Percentiles rank a stretch among this genome's conserved stretches.
Conservation (phyloP, 257 asterid genomes). For the Coffea canephora region DNA sequence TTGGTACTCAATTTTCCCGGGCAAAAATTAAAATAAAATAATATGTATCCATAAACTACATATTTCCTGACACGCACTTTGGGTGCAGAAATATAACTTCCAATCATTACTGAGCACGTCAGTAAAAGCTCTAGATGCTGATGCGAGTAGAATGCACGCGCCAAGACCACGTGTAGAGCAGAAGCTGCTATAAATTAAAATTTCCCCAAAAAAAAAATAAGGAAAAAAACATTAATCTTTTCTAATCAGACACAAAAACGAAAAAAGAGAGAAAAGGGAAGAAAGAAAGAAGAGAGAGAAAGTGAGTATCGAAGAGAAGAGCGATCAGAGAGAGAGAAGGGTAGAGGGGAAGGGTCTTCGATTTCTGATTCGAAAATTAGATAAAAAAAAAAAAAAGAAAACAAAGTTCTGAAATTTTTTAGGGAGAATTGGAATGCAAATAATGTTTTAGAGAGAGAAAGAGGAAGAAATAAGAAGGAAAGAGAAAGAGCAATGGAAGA, state of each 20-base stretch:
- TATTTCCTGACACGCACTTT: neutral
- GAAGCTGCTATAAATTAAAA: conserved; percentile 13
- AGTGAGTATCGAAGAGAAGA: conserved; percentile 42
- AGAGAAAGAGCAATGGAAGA: conserved; percentile 44
- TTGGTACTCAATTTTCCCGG: neutral
- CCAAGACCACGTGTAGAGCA: neutral
- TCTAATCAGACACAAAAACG: conserved; percentile 51
- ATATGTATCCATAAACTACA: conserved; percentile 16
- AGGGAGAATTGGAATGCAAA: conserved; percentile 45
- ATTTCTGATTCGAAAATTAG: conserved; percentile 39
- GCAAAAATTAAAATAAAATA: neutral
- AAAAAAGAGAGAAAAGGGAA: conserved; percentile 28
- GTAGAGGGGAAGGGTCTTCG: conserved; percentile 52
- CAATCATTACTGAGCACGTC: conserved; percentile 12
- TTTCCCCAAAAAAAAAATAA: conserved; percentile 2
- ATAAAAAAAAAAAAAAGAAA: conserved; percentile 8
- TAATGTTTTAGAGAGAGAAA: conserved; percentile 36
- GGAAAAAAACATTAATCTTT: conserved; percentile 9
- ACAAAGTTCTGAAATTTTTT: conserved; percentile 3
- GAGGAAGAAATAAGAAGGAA: conserved; percentile 5
- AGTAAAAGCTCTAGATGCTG: neutral
- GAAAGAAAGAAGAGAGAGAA: conserved; percentile 41
- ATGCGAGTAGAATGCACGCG: neutral
- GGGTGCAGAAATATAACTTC: neutral
- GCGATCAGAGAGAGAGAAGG: conserved; percentile 62